A percentile compares a stretch with the other conserved stretches of the same genome.
phyloP scores from a whole-genome alignment of 129 eudicot genomes.

The Flaveria bidentis region DNA sequence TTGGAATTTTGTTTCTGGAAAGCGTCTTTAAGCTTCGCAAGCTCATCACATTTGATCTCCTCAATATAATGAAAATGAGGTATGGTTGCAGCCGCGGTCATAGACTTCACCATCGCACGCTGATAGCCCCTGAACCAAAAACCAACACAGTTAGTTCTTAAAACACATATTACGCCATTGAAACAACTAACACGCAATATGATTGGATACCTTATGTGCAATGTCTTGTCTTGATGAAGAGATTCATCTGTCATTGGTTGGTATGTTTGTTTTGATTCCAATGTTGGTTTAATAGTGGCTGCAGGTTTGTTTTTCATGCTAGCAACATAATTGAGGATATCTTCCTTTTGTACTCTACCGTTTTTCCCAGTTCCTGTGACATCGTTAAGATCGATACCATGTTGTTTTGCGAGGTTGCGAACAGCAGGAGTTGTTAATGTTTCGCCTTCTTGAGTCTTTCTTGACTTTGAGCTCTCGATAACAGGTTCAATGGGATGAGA shows the following conservation, averaged over 20 bases:
- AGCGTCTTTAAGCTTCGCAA: constrained; percentile 65
- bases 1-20: constrained; percentile 68
- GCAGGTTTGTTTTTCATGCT: constrained; percentile 33
- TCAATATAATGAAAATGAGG: constrained; percentile 98
- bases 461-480: constrained; percentile 15
- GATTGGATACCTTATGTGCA: constrained; percentile 63
- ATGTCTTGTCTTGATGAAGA: constrained; percentile 55
- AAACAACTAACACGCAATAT: constrained; percentile 4
- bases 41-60: constrained; percentile 69
- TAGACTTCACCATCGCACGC: constrained; percentile 95
- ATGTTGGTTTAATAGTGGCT: constrained; percentile 29
- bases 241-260: constrained; percentile 33
- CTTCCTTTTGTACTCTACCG: constrained; percentile 82
- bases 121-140: constrained; percentile 66
- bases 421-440: constrained; percentile 79
- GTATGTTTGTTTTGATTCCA: constrained; percentile 35
- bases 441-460: constrained; percentile 38
- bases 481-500: constrained; percentile 27
- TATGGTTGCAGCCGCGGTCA: constrained; percentile 77
- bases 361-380: constrained; percentile 67
- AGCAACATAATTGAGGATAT: constrained; percentile 53
- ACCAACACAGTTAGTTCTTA: background rate
- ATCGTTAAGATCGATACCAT: constrained; percentile 56
- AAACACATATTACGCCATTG: background rate
- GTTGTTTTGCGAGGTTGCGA: constrained; percentile 71